Base-by-base conservation (phyloP, 129 eudicot genomes). In the Flaveria trinervia region DNA sequence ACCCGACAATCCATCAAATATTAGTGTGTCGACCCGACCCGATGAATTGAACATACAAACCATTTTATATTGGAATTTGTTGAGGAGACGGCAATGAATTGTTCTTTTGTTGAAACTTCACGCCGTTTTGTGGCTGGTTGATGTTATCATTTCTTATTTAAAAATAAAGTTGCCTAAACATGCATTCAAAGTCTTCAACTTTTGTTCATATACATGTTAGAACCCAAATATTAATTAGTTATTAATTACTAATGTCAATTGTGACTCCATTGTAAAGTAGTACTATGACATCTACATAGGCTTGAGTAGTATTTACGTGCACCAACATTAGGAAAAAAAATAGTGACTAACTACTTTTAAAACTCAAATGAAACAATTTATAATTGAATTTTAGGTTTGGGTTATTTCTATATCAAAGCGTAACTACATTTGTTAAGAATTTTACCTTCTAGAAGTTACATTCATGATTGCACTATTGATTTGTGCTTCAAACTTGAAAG, bases 91-190 rank as follows among this genome's bases (percentile, higher is more conserved):
- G 69, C 69, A 43, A 22, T n/a, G 16, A 55, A 39, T 45, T 60
- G 78, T 60, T 70, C 45, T 60, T 59, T 41, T 43, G 2, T 9
- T 14, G n/a, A 44, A 60, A 9, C 56, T 39, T 23, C 78, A 57
- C 70, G 55, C 51, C 56, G 20, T 61, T 56, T 55, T 55, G 56
- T 64, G 72, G 36, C 51, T 22, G 20, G 18, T 75, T 48, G 79
- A 51, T 75, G 79, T 48, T 64, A 64, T 75, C 79, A 75, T 75
- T 20, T 15, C 11, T 11, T 60, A 74, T 15, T 74, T 59, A 52
- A 73, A 8, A 48, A n/a, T 9, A 54, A 54, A 54, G 18, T 25
- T 49, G 9, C 12, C 68, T 56, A 20, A 18, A 20, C 7, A 6
- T 17, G 49, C 50, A 10, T 64, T 10, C 18, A 26, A 50, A 7